Base-by-base conservation (phyloP, 2,329 filamentous ascomycete genomes). In the Aspergillus sp. region DNA sequence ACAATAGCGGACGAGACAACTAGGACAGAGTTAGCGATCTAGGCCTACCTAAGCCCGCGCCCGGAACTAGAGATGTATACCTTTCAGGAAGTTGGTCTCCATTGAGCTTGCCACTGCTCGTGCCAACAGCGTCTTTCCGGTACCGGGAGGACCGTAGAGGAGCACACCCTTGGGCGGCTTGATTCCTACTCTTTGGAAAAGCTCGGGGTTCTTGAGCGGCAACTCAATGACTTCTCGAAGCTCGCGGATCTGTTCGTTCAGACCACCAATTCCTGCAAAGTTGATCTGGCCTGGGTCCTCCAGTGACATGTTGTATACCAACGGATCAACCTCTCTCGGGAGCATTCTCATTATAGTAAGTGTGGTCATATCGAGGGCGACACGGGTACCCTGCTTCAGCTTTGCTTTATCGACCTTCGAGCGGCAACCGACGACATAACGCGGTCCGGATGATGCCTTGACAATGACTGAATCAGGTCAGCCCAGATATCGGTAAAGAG, bases 271-370 rank as follows among this genome's bases (percentile, higher is more conserved):
- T 70, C 96, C 95, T 43, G 90, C 94, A 79, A 99, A 99, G 82
- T 91, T 97, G 78, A 99, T 90, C 78, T 98, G 94, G 5, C 95
- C 95, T 0, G 95, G 95, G 76, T 99, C 95, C 78, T 99, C 95
- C 70, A 99, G 81, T 19, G 95, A 99, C 95, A 99, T 99, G 84
- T 99, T 99, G 86, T 99, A 99, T 69, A 99, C 95, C 68, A 99
- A 85, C 19, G 95, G 95, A 75, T 99, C 95, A 75, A 99, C 96
- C 82, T 99, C 95, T 77, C 95, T 90, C 62, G 95, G 96, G 50
- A 99, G 85, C 95, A 99, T 99, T 73, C 95, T 91, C 95, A 99
- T 99, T 79, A 99, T 99, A 63, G 95, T 99, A 69, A 99, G 90
- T 19, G 95, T 99, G 55, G 95, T 99, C 95, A 99, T 99, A 74